Percentiles rank a stretch among this genome's conserved stretches.
These are phyloP conservation scores for Neurospora cerealis DNA, from an alignment of 495 filamentous ascomycete species.

Conservation along the genomic window DNA sequence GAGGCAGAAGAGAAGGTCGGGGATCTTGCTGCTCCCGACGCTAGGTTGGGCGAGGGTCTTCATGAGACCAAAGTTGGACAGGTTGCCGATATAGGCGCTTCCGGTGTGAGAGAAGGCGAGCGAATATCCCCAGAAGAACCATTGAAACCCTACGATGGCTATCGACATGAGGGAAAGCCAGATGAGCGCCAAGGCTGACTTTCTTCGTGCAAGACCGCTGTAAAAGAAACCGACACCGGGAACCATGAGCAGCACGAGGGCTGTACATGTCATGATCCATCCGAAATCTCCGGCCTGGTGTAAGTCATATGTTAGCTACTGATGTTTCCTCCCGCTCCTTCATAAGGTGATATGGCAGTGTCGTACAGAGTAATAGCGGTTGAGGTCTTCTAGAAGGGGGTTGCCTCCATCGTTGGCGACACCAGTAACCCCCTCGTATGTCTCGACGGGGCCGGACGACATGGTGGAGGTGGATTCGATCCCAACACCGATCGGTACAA, in stretches of 20 bases:
- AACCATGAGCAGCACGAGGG: conserved; percentile 94
- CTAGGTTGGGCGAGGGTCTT: conserved; percentile 74
- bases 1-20: conserved; percentile 83
- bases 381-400: conserved; percentile 63
- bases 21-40: conserved; percentile 69
- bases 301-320: background rate
- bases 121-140: conserved; percentile 99
- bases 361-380: conserved; percentile 72
- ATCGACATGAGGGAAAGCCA: conserved; percentile 97
- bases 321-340: background rate
- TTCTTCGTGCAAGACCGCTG: conserved; percentile 91
- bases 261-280: conserved; percentile 81
- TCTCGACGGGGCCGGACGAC: conserved; percentile 32
- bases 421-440: conserved; percentile 52
- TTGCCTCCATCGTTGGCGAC: conserved; percentile 55
- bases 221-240: conserved; percentile 99
- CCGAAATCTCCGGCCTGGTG: conserved; percentile 78
- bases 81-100: conserved; percentile 72
- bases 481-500: background rate
- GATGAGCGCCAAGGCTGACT: conserved; percentile 88
- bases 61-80: conserved; percentile 78
- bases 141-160: conserved; percentile 85
- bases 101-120: conserved; percentile 83
- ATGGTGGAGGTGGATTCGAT: conserved; percentile 10
- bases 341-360: background rate